These are phyloP conservation scores for Chaetomium strumarium DNA, from an alignment of 2,329 filamentous ascomycete genomes.

Conservation along the genomic window DNA sequence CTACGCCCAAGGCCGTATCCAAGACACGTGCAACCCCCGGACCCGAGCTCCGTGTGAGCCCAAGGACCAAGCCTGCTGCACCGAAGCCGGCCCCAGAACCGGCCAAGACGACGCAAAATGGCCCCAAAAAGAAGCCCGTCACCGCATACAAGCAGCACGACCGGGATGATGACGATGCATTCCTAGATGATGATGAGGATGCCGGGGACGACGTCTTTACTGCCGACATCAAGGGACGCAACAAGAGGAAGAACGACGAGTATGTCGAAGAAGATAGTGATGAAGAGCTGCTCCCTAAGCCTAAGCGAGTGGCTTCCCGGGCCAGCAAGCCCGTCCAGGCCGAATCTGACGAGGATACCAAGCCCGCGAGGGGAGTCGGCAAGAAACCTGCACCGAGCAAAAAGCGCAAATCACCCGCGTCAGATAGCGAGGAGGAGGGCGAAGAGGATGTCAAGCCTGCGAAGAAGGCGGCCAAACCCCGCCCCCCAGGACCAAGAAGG, in stretches of 20 bases:
- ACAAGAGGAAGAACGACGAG: constrained; percentile 66
- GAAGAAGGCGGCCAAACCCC: constrained; percentile 59
- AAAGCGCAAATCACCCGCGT: constrained; percentile 54
- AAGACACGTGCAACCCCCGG: constrained; percentile 37
- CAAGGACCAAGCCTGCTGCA: constrained; percentile 40
- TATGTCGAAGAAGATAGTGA: constrained; percentile 71
- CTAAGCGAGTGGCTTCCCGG: constrained; percentile 50
- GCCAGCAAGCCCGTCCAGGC: constrained; percentile 33
- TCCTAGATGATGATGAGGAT: constrained; percentile 62
- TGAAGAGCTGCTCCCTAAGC: constrained; percentile 57
- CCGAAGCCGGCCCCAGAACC: constrained; percentile 27
- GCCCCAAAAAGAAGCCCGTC: constrained; percentile 38
- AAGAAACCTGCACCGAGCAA: constrained; percentile 33
- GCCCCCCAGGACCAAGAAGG: constrained; percentile 58
- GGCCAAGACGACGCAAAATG: constrained; percentile 29
- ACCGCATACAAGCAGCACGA: constrained; percentile 37
- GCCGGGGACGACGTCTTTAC: constrained; percentile 82
- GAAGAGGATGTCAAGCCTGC: constrained; percentile 46
- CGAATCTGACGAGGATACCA: constrained; percentile 29
- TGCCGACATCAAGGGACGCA: constrained; percentile 59
- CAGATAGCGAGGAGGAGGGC: constrained; percentile 50
- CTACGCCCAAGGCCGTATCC: constrained; percentile 37
- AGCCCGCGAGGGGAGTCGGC: constrained; percentile 28
- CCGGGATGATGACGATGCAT: constrained; percentile 51
- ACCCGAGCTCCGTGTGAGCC: constrained; percentile 47